Conservation (phyloP, 768 basidiomycete genomes). For the Xerocomus brunneocitrinus region DNA sequence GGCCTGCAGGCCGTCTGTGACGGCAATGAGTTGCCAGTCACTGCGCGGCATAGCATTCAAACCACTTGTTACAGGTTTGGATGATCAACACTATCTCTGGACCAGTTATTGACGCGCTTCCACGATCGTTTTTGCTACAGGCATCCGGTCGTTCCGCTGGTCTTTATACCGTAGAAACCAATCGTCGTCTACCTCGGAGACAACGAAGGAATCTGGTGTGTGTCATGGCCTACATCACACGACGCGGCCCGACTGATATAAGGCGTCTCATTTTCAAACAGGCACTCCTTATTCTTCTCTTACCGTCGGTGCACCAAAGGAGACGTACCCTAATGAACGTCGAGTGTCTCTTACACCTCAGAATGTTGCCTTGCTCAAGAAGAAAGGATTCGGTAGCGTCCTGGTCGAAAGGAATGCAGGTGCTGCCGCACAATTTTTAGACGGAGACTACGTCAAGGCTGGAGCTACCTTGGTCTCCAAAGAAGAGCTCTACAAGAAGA, state of each 20-base stretch:
- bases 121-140: constrained; percentile 10
- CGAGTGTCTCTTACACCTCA: constrained; percentile 80
- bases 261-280: constrained; percentile 14
- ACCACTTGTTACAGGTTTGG: constrained; percentile 24
- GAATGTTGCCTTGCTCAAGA: constrained; percentile 66
- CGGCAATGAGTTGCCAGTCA: constrained; percentile 21
- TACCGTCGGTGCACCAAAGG: constrained; percentile 71
- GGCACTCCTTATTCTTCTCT: constrained; percentile 67
- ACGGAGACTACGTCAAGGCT: constrained; percentile 73
- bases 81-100: background rate
- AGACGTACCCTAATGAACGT: constrained; percentile 72
- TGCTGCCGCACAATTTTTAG: constrained; percentile 67
- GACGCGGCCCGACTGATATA: background rate
- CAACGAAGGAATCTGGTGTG: constrained; percentile 25
- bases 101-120: background rate
- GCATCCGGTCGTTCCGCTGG: constrained; percentile 29
- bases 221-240: constrained; percentile 1
- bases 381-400: constrained; percentile 76
- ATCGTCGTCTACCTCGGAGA: constrained; percentile 8
- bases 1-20: constrained; percentile 28
- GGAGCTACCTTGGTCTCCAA: constrained; percentile 75
- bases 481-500: constrained; percentile 59
- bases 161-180: constrained; percentile 26
- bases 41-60: constrained; percentile 14
- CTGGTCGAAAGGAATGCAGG: constrained; percentile 74